Evolutionary conservation across 257 asterid genomes (phyloP).

Genomic region (Cynanchum wilfordii): DNA sequence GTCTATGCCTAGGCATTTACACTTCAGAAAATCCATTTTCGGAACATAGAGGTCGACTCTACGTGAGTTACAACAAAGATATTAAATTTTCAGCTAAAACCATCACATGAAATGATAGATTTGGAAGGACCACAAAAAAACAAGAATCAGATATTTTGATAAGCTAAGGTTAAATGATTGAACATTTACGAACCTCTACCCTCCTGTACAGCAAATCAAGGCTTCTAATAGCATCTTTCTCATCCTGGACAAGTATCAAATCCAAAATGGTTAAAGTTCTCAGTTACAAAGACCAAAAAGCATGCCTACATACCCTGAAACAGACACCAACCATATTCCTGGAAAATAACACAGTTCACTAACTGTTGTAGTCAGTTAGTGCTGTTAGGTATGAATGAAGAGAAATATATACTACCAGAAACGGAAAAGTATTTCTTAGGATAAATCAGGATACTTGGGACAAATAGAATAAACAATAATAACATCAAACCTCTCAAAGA

Average conservation of each 20-base stretch:
- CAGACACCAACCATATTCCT: neutral
- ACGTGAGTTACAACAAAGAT: too few relatives aligned
- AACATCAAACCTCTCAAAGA: constrained; percentile 11
- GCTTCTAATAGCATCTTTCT: constrained; percentile 89
- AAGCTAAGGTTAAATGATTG: neutral
- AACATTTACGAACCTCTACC: constrained; percentile 57
- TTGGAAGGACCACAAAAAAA: neutral
- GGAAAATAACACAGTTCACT: too few relatives aligned
- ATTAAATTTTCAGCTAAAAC: neutral
- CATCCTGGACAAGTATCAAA: constrained; percentile 50
- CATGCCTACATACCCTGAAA: neutral
- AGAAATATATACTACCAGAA: neutral
- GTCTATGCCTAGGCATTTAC: neutral
- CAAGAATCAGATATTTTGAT: neutral
- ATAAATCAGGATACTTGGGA: neutral
- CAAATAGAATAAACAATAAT: neutral
- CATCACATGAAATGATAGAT: neutral
- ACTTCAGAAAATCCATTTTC: neutral
- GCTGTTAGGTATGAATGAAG: neutral
- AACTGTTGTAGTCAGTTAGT: neutral
- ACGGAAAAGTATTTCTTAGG: neutral
- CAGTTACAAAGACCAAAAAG: neutral
- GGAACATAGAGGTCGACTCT: neutral
- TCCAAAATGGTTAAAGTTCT: neutral
- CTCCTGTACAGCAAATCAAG: constrained; percentile 96